Percentiles rank a stretch among this genome's conserved stretches.
phyloP scores from a whole-genome alignment of 345 rosid genomes.

The Gossypium rotundifolium region DNA sequence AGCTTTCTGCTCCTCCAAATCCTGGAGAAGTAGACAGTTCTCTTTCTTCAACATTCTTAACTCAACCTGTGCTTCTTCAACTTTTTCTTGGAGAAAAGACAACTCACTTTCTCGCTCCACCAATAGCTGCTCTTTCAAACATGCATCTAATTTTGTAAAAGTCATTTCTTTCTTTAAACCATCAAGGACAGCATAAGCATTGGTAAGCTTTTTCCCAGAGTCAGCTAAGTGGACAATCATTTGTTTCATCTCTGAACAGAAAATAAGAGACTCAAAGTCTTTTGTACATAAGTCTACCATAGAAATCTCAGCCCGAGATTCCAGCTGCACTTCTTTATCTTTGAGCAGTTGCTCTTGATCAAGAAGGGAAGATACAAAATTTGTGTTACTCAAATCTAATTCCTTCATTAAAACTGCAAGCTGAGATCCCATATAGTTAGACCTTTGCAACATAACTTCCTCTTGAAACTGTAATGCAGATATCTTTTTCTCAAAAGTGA shows the following conservation, averaged over 20 bases:
- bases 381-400: constrained; percentile 51
- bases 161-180: constrained; percentile 41
- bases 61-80: constrained; percentile 32
- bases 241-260: constrained; percentile 51
- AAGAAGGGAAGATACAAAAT: constrained; percentile 40
- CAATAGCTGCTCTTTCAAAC: constrained; percentile 38
- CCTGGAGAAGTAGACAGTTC: constrained; percentile 34
- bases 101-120: constrained; percentile 32
- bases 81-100: constrained; percentile 28
- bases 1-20: constrained; percentile 41
- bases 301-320: constrained; percentile 50
- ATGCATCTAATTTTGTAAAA: constrained; percentile 42
- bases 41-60: constrained; percentile 28
- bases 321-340: constrained; percentile 38
- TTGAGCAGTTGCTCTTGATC: constrained; percentile 49
- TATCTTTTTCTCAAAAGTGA: constrained; percentile 61
- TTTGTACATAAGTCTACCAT: constrained; percentile 43
- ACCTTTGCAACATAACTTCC: constrained; percentile 85
- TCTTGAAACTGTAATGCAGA: constrained; percentile 68
- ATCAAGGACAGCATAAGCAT: constrained; percentile 37
- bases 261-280: constrained; percentile 62
- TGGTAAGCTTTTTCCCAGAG: constrained; percentile 28
- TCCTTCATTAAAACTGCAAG: constrained; percentile 74
- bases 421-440: constrained; percentile 68
- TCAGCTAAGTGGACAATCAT: constrained; percentile 27